Evolutionary conservation across 2,329 filamentous ascomycete genomes (phyloP).

Genomic region (Neonectria neomacrospora): DNA sequence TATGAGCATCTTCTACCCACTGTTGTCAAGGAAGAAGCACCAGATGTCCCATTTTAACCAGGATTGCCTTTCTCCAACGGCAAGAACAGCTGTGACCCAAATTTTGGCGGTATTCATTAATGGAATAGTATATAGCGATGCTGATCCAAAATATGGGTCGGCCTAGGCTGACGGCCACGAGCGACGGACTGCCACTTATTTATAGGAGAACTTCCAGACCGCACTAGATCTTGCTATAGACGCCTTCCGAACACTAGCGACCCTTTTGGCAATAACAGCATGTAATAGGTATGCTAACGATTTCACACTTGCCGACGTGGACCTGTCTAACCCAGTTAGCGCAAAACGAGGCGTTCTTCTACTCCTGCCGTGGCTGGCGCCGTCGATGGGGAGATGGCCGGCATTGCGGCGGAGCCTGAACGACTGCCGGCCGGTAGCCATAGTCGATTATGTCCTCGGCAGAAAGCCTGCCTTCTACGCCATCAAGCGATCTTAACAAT

Average conservation of each 20-base stretch:
- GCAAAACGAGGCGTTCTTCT: constrained; percentile 74
- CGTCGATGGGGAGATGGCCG: constrained; percentile 79
- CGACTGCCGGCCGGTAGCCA: constrained; percentile 85
- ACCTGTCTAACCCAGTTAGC: constrained; percentile 81
- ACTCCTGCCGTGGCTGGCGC: constrained; percentile 76
- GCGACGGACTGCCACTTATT: constrained; percentile 84
- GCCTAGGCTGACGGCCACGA: constrained; percentile 84
- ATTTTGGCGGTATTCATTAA: constrained; percentile 90
- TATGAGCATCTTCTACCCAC: constrained; percentile 90
- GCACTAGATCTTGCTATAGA: constrained; percentile 54
- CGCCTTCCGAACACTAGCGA: too few species aligned
- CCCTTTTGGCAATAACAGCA: too few species aligned
- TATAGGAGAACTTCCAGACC: constrained; percentile 88
- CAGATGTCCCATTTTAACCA: too few species aligned
- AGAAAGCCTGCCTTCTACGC: constrained; percentile 84
- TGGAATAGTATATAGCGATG: constrained; percentile 72
- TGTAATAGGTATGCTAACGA: too few species aligned
- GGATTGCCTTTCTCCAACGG: constrained; percentile 71
- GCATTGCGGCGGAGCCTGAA: constrained; percentile 84
- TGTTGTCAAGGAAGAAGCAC: constrained; percentile 65
- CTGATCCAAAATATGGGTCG: too few species aligned
- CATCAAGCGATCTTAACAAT: too few species aligned
- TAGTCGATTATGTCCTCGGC: constrained; percentile 81
- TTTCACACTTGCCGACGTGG: constrained; percentile 58
- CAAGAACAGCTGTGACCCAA: constrained; percentile 78